Conservation (phyloP, 2,329 filamentous ascomycete genomes). For the Penicillium sp. region DNA sequence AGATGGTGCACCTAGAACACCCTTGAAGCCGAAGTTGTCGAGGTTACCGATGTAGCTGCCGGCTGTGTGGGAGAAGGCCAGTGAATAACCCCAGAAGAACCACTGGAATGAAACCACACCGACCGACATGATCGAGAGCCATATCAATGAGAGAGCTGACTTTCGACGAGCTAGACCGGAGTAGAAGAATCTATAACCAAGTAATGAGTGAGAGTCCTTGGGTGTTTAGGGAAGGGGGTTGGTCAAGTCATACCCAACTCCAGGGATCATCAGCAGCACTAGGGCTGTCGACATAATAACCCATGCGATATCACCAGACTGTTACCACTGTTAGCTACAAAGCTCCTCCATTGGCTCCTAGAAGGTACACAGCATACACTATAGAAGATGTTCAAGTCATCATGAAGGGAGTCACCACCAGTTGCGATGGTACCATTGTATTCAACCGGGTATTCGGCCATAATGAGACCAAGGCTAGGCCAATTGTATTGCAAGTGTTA, state of each 20-base stretch:
- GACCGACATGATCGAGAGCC: slow-evolving; percentile 77
- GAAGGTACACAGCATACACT: slow-evolving; percentile 39
- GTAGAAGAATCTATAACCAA: slow-evolving; percentile 72
- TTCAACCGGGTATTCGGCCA: slow-evolving; percentile 44
- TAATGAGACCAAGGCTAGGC: slow-evolving; percentile 16
- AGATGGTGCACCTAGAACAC: slow-evolving; percentile 72
- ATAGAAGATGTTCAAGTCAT: slow-evolving; percentile 83
- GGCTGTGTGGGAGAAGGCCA: slow-evolving; percentile 76
- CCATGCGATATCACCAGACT: slow-evolving; percentile 82
- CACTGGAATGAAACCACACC: slow-evolving; percentile 83
- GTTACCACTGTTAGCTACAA: slow-evolving; percentile 15
- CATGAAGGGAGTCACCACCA: slow-evolving; percentile 63
- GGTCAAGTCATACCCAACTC: slow-evolving; percentile 61
- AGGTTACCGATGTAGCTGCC: slow-evolving; percentile 75
- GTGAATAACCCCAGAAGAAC: slow-evolving; percentile 92
- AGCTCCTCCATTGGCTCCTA: background rate
- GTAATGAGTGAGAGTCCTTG: slow-evolving; percentile 7
- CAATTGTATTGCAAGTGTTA: background rate
- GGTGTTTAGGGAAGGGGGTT: background rate
- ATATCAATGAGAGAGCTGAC: slow-evolving; percentile 81
- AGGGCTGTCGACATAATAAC: slow-evolving; percentile 72
- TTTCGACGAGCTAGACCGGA: slow-evolving; percentile 85
- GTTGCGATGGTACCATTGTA: slow-evolving; percentile 64
- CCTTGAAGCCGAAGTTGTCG: slow-evolving; percentile 72
- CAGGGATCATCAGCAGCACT: slow-evolving; percentile 88